These are phyloP conservation scores for Cladophialophora psammophila DNA, from an alignment of 2,329 filamentous ascomycete genomes.

Conservation along the genomic window DNA sequence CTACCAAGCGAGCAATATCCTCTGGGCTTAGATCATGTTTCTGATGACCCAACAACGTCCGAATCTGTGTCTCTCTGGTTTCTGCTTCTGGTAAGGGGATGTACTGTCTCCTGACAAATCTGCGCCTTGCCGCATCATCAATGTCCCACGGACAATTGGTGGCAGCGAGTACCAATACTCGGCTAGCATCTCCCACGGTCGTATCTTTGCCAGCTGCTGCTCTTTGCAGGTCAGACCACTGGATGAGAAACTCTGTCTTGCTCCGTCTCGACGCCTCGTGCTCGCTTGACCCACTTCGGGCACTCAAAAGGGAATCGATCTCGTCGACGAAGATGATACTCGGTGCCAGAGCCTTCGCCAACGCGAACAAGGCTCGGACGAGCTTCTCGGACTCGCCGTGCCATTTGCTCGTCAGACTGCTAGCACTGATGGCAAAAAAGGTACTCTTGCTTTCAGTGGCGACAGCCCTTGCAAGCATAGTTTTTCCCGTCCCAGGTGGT, in stretches of 20 bases:
- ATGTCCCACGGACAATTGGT: constrained; percentile 98
- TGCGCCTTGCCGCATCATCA: constrained; percentile 87
- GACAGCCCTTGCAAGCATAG: constrained; percentile 93
- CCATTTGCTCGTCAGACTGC: constrained; percentile 93
- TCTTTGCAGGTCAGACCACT: constrained; percentile 93
- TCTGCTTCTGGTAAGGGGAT: constrained; percentile 89
- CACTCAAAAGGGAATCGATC: constrained; percentile 90
- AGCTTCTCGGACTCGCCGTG: constrained; percentile 96
- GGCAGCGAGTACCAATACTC: constrained; percentile 90
- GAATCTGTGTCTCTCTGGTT: constrained; percentile 80
- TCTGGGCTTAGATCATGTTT: constrained; percentile 77
- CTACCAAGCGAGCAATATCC: constrained; percentile 78
- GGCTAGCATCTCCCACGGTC: constrained; percentile 73
- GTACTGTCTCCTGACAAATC: constrained; percentile 93
- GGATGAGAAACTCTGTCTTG: constrained; percentile 97
- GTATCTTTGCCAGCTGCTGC: constrained; percentile 80
- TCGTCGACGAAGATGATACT: constrained; percentile 99
- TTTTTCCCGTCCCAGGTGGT: constrained; percentile 97
- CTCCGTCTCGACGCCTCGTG: constrained; percentile 92
- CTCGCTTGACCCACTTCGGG: constrained; percentile 77
- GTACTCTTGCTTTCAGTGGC: constrained; percentile 94
- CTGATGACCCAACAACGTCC: constrained; percentile 82
- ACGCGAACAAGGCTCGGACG: constrained; percentile 84
- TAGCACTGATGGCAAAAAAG: constrained; percentile 96
- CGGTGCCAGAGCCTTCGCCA: constrained; percentile 88